These are phyloP conservation scores for Priceomyces castillae DNA, from an alignment of 805 yeast genomes.

Conservation along the genomic window DNA sequence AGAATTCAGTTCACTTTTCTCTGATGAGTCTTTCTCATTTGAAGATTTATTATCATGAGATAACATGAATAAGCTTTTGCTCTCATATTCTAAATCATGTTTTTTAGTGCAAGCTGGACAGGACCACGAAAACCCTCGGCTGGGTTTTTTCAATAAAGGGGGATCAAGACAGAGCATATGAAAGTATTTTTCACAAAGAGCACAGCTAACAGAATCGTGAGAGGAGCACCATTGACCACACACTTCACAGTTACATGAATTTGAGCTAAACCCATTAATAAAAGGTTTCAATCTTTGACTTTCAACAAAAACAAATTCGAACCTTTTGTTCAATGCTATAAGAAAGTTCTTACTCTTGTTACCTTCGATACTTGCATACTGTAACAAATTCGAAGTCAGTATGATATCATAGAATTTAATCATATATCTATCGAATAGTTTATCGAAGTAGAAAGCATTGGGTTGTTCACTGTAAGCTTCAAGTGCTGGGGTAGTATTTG, in stretches of 20 bases:
- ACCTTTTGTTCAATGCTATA: constrained; percentile 62
- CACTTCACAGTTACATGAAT: constrained; percentile 55
- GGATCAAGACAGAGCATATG: constrained; percentile 88
- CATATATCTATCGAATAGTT: constrained; percentile 83
- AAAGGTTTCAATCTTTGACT: constrained; percentile 61
- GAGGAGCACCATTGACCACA: constrained; percentile 85
- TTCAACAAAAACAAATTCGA: constrained; percentile 74
- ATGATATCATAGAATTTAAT: constrained; percentile 76
- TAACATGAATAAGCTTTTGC: constrained; percentile 39
- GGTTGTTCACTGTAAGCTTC: constrained; percentile 57
- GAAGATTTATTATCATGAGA: constrained; percentile 42
- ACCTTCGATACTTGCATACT: constrained; percentile 26
- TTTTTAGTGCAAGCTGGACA: constrained; percentile 75
- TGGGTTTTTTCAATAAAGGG: constrained; percentile 74
- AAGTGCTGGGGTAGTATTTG: constrained; percentile 13
- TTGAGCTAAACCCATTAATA: constrained; percentile 56
- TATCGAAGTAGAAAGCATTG: constrained; percentile 78
- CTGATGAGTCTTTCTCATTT: constrained; percentile 35
- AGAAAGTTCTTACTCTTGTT: constrained; percentile 61
- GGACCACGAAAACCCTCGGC: constrained; percentile 87
- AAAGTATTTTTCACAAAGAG: constrained; percentile 65
- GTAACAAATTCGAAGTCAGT: constrained; percentile 52
- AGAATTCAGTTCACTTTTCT: constrained; percentile 13
- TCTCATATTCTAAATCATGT: constrained; percentile 45
- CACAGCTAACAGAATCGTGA: constrained; percentile 71